Evolutionary conservation across 208 protist genomes (phyloP).

Genomic region (Trypanosoma conorhini): DNA sequence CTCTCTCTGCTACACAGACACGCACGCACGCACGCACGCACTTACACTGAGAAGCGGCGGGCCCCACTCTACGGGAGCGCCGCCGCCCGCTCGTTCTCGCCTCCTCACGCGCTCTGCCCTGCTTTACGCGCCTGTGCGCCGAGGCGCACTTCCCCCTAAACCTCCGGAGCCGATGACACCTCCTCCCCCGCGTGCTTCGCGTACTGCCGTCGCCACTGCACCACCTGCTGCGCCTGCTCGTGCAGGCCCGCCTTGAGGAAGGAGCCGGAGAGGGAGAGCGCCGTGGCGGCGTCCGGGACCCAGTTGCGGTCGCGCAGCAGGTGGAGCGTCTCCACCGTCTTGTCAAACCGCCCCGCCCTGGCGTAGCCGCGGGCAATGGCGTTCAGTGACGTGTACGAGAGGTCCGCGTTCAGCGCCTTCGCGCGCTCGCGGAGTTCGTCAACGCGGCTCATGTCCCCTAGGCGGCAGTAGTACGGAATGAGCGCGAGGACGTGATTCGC

Average conservation of each 20-base stretch:
- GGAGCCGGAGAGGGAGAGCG: constrained; percentile 68
- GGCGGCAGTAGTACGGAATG: constrained; percentile 85
- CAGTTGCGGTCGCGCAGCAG: constrained; percentile 74
- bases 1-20: too few relatives aligned
- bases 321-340: constrained; percentile 82
- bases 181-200: constrained; percentile 47
- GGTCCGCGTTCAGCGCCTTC: constrained; percentile 26
- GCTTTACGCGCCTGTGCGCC: background rate
- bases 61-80: too few relatives aligned
- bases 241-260: constrained; percentile 88
- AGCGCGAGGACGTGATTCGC: constrained; percentile 49
- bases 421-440: constrained; percentile 44
- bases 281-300: constrained; percentile 81
- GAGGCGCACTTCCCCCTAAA: constrained; percentile 5
- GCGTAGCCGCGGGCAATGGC: constrained; percentile 82
- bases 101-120: too few relatives aligned
- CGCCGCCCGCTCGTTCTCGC: too few relatives aligned
- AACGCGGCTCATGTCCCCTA: constrained; percentile 71
- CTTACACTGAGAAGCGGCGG: too few relatives aligned
- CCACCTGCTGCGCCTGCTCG: constrained; percentile 85
- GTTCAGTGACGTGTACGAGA: constrained; percentile 77
- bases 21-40: too few relatives aligned
- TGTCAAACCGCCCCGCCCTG: constrained; percentile 74
- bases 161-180: constrained; percentile 3
- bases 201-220: constrained; percentile 87